Conservation (phyloP, 768 basidiomycete genomes). For the Suillus fuscotomentosus region DNA sequence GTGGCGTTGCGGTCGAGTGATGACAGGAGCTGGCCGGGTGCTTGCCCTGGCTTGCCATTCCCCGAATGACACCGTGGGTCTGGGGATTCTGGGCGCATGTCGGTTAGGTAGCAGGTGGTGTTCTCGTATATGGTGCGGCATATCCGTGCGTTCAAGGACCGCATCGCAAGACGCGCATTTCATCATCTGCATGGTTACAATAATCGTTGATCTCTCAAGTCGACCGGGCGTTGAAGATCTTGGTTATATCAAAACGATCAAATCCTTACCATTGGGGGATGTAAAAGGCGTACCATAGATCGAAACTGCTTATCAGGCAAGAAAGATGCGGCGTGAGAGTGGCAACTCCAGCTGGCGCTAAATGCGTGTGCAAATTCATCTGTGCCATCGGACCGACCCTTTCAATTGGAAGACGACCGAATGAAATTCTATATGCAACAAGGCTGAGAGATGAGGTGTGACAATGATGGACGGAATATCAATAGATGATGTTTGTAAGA, state of each 20-base stretch:
- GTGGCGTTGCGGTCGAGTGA: slow-evolving; percentile 13
- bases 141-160: background rate
- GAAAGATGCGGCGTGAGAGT: background rate
- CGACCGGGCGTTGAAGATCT: background rate
- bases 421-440: slow-evolving; percentile 5
- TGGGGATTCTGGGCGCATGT: background rate
- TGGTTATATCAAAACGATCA: background rate
- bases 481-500: slow-evolving; percentile 1
- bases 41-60: background rate
- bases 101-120: background rate
- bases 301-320: background rate
- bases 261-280: background rate
- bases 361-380: slow-evolving; percentile 5
- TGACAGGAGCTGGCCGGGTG: background rate
- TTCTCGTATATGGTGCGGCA: background rate
- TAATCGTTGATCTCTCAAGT: background rate
- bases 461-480: background rate
- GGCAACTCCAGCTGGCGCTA: background rate
- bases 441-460: background rate
- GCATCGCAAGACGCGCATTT: background rate
- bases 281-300: background rate
- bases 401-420: background rate
- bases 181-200: background rate
- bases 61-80: background rate
- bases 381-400: background rate